Base-by-base conservation (phyloP, 805 yeast genomes). In the Myxozyma vanderwaltii region DNA sequence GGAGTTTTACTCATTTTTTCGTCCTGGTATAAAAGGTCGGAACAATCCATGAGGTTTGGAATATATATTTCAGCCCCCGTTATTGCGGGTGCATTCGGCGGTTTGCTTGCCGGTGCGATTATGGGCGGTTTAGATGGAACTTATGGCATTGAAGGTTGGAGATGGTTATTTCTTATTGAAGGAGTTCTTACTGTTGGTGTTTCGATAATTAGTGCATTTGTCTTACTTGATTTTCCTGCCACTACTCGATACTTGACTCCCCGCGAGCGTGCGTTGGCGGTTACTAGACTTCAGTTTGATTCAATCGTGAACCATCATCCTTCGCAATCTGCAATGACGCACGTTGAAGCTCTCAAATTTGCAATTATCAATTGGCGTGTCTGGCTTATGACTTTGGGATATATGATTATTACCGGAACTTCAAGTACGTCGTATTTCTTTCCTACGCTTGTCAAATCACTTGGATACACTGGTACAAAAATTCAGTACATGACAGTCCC, bases 401-500 rank as follows among this genome's bases (percentile, higher is more conserved):
- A 54, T 48, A 10, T 39, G 33, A 48, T 53, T 29, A 35, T 54
- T 15, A 54, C 45, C 17, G 54, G 46, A 15, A 54, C 58, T 12
- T 47, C 59, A 7, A 21, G 51, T n/a, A 39, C 31, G 59, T 54
- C 59, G 15, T 57, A 57, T 31, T 57, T 57, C 52, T 53, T 45
- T 38, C 61, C 61, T 2, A 57, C 61, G 27, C 36, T 57, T 6
- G 50, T 48, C n/a, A 31, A 52, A 21, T 44, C 40, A 21, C 53
- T 57, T 8, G 61, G 61, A 1, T 57, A 85, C 75, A 79, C 89
- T 1, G 86, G 89, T 2, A 85, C 83, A 64, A 77, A 81, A 55
- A 91, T 94, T 8, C 89, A 89, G 71, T 80, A 85, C 56, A 85
- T 85, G 75, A 86, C 96, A 0, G 87, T 90, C 54, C 91, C 89